Evolutionary conservation across 192 early-diverging fungal genomes (phyloP), one percentile per base, ranked within the genome.

Genomic region (Chytriomyces hyalinus): DNA sequence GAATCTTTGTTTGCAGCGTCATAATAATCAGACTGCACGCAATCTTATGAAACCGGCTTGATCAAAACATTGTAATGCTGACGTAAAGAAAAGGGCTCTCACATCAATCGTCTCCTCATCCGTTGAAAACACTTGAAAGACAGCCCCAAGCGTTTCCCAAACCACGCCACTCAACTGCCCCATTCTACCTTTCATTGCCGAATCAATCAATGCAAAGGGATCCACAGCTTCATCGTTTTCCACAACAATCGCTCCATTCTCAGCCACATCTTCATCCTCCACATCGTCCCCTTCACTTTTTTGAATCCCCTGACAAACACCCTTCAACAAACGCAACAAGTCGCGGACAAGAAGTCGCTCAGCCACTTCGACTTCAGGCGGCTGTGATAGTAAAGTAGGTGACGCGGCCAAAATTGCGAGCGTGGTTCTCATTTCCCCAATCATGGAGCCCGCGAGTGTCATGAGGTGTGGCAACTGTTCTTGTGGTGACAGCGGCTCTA

Each of bases 21-120:
- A 73, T 73, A 20, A 15, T 45, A 11, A 73, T 63, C 61, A 73
- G 47, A 4, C 72, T 61, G 45, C 72, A 63, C 11, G 28, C 57
- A 63, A 73, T 63, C 72, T 73, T 11, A 59, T 17, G 59, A 26
- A 65, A 15, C 1, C 36, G 5, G 1, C 0, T 28, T 22, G 17
- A 65, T 65, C 13, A 15, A 65, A 49, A n/a, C 8, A 60, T 2
- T 15, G 7, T 70, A 6, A 10, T 57, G 9, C 11, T 24, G n/a
- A 69, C 10, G 59, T 17, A 15, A 57, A 78, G n/a, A 49, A 0
- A 0, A 73, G 36, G 5, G 36, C 60, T 11, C 67, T 75, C 28
- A 81, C 80, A 71, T 78, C 71, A 77, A 83, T 78, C n/a, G 80
- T 77, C 36, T 78, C 65, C 43, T 75, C 78, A 48, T 80, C 82